Percentiles rank a stretch among this genome's conserved stretches.
Evolutionary conservation across 768 basidiomycete genomes (phyloP).

Genomic region (Lactarius deliciosus): DNA sequence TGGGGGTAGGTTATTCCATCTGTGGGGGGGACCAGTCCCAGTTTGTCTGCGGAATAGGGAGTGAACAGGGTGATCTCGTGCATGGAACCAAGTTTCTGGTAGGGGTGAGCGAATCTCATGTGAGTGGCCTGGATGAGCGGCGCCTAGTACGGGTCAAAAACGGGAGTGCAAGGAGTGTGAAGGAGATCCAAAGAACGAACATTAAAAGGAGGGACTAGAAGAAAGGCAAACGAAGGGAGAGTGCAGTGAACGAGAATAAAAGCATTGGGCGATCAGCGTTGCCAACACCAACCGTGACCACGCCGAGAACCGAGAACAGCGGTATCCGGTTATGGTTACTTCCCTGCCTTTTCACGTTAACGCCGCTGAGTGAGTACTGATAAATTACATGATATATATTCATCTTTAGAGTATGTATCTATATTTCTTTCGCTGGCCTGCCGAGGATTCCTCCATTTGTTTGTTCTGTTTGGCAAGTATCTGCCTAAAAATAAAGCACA

Average conservation of each 20-base stretch:
- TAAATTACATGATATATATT: background rate
- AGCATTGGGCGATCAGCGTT: background rate
- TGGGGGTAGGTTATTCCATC: constrained; percentile 53
- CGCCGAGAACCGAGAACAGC: no score
- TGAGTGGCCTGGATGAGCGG: constrained; percentile 29
- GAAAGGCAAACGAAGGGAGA: background rate
- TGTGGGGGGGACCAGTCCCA: constrained; percentile 26
- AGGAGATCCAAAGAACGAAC: constrained; percentile 6
- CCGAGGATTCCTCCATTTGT: constrained; percentile 39
- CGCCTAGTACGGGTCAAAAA: constrained; percentile 22
- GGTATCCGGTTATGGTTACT: background rate
- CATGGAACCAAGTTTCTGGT: constrained; percentile 58
- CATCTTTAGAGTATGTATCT: constrained; percentile 48
- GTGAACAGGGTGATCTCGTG: constrained; percentile 57
- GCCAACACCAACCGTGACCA: background rate
- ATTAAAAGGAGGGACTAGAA: constrained; percentile 11
- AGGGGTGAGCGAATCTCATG: constrained; percentile 31
- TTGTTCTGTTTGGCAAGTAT: constrained; percentile 36
- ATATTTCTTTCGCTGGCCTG: constrained; percentile 40
- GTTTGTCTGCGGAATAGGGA: constrained; percentile 57
- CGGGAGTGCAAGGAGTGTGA: constrained; percentile 28
- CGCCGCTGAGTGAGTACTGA: background rate
- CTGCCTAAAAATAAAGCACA: constrained; percentile 39
- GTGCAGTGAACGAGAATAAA: background rate
- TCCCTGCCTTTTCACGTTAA: background rate